Base-by-base conservation (phyloP, 2,329 filamentous ascomycete species). In the Hortaea werneckii region DNA sequence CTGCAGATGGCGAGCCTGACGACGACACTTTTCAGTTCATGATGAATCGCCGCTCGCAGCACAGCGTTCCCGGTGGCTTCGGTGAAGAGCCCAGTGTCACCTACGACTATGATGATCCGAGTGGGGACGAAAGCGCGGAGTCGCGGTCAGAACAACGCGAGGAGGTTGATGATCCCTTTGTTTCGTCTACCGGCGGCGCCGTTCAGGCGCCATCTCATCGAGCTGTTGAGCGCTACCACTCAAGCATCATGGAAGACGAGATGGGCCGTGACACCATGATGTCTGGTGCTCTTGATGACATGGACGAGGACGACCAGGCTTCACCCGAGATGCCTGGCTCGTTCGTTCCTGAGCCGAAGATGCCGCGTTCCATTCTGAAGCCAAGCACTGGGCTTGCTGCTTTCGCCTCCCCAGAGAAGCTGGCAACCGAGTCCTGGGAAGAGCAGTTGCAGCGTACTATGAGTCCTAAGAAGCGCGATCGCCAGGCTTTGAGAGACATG, bases 371-470 rank as follows among this genome's bases (percentile, higher is more conserved):
- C 0, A 73, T 75, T 39, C 60, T 75, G 43, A 74, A 75, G 58
- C 61, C 63, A 48, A 52, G 65, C 58, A 54, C 50, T 54, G 47
- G 46, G 54, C 39, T 39, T 55, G 55, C 46, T 5, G 57, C 55
- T n/a, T 59, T 67, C 44, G 65, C 65, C 5, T 79, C 75, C n/a
- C 77, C 77, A 41, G 64, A 71, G 27, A 78, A 79, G 65, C 63
- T 70, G 73, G 43, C 66, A 72, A 56, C 72, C 77, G 86, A 89
- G 49, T 85, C 95, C 63, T 98, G 92, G 92, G 84, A 88, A 55
- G 85, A 92, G 56, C 89, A 95, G 70, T 75, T 98, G 52, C 86
- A 88, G 64, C 88, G 88, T 55, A 96, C 92, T 5, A 87, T 96
- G 56, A 95, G 87, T 59, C 90, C 92, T 5, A 82, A 86, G 61